Conservation (phyloP, 352 stramenopile genomes). For the Phytophthora vignae region DNA sequence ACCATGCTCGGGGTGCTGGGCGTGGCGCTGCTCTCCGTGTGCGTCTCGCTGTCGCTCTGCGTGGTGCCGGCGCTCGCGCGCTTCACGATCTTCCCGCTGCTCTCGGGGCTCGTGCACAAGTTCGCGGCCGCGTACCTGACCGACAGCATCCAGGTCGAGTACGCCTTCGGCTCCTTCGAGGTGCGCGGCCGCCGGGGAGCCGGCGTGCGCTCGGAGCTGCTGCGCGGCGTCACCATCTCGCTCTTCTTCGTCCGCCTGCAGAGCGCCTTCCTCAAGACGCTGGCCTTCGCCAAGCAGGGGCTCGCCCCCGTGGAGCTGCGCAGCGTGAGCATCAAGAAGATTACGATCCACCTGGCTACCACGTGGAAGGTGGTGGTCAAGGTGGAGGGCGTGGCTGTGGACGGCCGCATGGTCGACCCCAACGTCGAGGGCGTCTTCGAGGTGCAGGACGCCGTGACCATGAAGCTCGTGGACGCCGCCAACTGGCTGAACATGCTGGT, state of each 20-base stretch:
- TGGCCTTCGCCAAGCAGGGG: slow-evolving; percentile 67
- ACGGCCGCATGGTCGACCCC: slow-evolving; percentile 54
- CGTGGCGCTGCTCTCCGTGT: slow-evolving; percentile 58
- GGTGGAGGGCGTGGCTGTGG: slow-evolving; percentile 54
- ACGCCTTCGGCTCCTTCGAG: slow-evolving; percentile 55
- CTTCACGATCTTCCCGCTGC: slow-evolving; percentile 64
- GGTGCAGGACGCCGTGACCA: slow-evolving; percentile 57
- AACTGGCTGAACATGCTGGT: slow-evolving; percentile 48
- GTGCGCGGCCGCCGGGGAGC: slow-evolving; percentile 31
- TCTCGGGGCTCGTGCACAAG: slow-evolving; percentile 65
- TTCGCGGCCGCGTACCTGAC: slow-evolving; percentile 61
- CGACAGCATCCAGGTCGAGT: slow-evolving; percentile 60
- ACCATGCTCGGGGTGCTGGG: slow-evolving; percentile 54
- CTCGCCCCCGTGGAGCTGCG: slow-evolving; percentile 55
- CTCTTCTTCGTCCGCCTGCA: slow-evolving; percentile 66
- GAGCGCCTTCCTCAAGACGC: slow-evolving; percentile 58
- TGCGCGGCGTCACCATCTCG: slow-evolving; percentile 57
- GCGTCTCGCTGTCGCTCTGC: slow-evolving; percentile 70
- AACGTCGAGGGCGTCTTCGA: slow-evolving; percentile 52
- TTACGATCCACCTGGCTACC: slow-evolving; percentile 57
- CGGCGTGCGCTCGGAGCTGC: slow-evolving; percentile 20
- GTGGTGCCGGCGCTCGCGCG: slow-evolving; percentile 65
- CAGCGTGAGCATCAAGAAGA: slow-evolving; percentile 47
- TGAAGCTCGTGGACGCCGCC: slow-evolving; percentile 59
- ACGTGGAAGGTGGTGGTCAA: slow-evolving; percentile 66